A percentile compares a stretch with the other conserved stretches of the same genome.
Evolutionary conservation across 495 filamentous ascomycete genomes (phyloP).

Genomic region (Aspergillus conjunctus): DNA sequence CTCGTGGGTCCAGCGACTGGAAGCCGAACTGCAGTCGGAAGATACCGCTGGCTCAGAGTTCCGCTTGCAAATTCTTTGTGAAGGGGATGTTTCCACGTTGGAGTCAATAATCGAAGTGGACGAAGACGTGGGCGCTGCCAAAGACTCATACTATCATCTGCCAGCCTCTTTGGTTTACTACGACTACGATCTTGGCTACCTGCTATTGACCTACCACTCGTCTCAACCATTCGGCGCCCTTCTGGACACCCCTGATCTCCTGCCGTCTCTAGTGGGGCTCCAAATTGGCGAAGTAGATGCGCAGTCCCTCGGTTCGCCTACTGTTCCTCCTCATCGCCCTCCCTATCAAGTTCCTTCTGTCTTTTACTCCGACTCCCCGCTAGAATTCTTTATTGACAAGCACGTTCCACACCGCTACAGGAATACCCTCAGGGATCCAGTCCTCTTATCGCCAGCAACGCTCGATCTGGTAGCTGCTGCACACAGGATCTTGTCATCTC

Average conservation of each 20-base stretch:
- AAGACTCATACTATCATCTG: conserved; percentile 44
- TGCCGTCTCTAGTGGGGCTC: conserved; percentile 37
- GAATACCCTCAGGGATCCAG: conserved; percentile 64
- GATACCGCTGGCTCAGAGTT: conserved; percentile 69
- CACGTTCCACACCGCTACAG: conserved; percentile 62
- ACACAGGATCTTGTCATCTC: conserved; percentile 70
- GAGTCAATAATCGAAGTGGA: conserved; percentile 61
- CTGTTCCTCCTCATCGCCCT: conserved; percentile 53
- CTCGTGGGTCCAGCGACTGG: conserved; percentile 74
- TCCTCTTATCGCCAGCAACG: conserved; percentile 74
- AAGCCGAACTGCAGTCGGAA: conserved; percentile 69
- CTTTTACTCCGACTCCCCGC: conserved; percentile 59
- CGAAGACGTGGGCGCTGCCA: conserved; percentile 42
- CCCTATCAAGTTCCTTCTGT: conserved; percentile 69
- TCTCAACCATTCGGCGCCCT: conserved; percentile 63
- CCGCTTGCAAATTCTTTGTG: conserved; percentile 69
- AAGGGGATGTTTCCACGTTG: conserved; percentile 60
- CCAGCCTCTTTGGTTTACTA: conserved; percentile 65
- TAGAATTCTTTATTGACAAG: conserved; percentile 64
- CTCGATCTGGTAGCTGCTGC: conserved; percentile 74
- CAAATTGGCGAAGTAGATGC: conserved; percentile 32
- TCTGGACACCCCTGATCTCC: conserved; percentile 64
- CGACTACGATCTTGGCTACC: conserved; percentile 76
- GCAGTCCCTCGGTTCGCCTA: conserved; percentile 26
- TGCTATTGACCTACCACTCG: conserved; percentile 70